phyloP scores from a whole-genome alignment of 2,329 filamentous ascomycete genomes.

The Herpotrichia juniperi region DNA sequence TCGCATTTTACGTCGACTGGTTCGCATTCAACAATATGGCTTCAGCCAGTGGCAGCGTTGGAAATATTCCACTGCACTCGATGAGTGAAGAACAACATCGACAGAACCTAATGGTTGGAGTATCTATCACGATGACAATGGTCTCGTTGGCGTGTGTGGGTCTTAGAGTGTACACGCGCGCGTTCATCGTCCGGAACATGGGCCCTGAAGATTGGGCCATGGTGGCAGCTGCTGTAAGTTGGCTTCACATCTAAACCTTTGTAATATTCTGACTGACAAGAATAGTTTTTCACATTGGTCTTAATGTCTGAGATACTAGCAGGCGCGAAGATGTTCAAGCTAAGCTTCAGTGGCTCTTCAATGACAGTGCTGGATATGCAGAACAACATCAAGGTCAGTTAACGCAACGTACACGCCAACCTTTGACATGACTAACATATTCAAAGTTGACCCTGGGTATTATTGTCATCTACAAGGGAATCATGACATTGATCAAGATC shows the following conservation, averaged over 20 bases:
- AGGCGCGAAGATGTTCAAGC: constrained; percentile 16
- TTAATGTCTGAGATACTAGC: constrained; percentile 18
- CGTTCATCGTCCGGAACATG: constrained; percentile 30
- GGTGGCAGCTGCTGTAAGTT: constrained; percentile 27
- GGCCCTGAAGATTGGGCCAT: constrained; percentile 37
- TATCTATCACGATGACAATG: constrained; percentile 22
- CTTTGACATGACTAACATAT: constrained; percentile 2
- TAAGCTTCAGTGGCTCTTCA: constrained; percentile 24
- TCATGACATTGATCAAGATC: constrained; percentile 33
- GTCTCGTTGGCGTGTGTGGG: constrained; percentile 25
- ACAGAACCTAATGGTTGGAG: constrained; percentile 23
- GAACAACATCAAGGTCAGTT: constrained; percentile 22
- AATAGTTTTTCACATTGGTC: constrained; percentile 20
- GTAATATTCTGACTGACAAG: constrained; percentile 1
- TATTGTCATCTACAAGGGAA: constrained; percentile 29
- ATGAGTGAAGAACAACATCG: constrained; percentile 21
- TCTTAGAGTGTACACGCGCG: constrained; percentile 30
- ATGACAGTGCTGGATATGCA: constrained; percentile 18
- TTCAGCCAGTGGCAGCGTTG: constrained; percentile 7
- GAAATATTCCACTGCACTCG: constrained; percentile 14
- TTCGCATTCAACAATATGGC: constrained; percentile 12
- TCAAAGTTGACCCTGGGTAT: constrained; percentile 22
- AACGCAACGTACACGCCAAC: not conserved
- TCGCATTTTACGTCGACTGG: not conserved
- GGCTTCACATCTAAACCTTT: not conserved